These are phyloP conservation scores for Afroboletus lepidellus DNA, from an alignment of 1,284 basidiomycete genomes.

Conservation along the genomic window DNA sequence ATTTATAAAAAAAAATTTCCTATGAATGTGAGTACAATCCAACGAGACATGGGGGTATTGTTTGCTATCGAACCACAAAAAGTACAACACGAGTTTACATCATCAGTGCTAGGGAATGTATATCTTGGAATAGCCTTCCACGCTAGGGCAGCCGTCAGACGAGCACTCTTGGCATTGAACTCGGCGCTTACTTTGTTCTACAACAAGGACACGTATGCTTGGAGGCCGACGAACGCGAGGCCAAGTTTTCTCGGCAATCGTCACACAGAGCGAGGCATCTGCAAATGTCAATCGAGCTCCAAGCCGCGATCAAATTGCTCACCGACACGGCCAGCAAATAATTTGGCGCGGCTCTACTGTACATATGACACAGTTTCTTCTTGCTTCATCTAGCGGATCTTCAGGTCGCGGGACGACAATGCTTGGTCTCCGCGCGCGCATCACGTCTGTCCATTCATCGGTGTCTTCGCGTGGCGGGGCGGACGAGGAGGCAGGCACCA, in stretches of 20 bases:
- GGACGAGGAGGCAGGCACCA: constrained; percentile 29
- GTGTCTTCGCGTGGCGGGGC: not conserved
- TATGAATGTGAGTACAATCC: constrained; percentile 9
- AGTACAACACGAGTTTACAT: constrained; percentile 2
- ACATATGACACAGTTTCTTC: constrained; percentile 66
- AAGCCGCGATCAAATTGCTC: constrained; percentile 26
- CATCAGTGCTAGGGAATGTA: constrained; percentile 48
- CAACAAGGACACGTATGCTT: constrained; percentile 77
- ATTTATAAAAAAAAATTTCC: not conserved
- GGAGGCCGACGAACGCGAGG: constrained; percentile 56
- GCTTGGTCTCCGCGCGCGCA: constrained; percentile 21
- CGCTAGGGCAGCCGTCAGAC: constrained; percentile 40
- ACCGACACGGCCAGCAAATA: constrained; percentile 81
- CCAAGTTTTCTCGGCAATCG: constrained; percentile 66
- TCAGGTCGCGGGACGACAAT: constrained; percentile 16
- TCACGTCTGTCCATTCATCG: constrained; percentile 30
- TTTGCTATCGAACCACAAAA: constrained; percentile 10
- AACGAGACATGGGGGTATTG: constrained; percentile 10
- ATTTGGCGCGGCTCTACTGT: constrained; percentile 67
- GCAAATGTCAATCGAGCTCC: constrained; percentile 10
- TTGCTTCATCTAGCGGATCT: constrained; percentile 32
- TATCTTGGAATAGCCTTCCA: constrained; percentile 72
- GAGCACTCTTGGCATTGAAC: not conserved
- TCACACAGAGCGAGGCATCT: constrained; percentile 75
- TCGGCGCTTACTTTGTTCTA: constrained; percentile 53